A percentile compares a stretch with the other conserved stretches of the same genome.
Conservation (phyloP, 2,329 filamentous ascomycete species). For the Sarocladium brachiariae region DNA sequence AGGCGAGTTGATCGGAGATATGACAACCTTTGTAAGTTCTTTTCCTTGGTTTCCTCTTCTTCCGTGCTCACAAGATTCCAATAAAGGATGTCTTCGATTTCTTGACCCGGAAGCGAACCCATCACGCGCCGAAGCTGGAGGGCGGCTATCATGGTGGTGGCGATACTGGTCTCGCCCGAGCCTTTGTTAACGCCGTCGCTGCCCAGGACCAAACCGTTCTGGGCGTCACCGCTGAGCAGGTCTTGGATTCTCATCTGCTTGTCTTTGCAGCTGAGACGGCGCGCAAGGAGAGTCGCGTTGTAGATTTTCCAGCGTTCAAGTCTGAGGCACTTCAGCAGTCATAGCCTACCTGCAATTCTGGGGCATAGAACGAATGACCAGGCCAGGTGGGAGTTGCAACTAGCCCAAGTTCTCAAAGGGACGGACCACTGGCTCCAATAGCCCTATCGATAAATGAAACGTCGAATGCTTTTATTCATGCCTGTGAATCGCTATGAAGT, state of each 20-base stretch:
- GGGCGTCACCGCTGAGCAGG: constrained; percentile 12
- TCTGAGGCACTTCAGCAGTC: background rate
- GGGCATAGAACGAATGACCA: no score
- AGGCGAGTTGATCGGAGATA: constrained; percentile 14
- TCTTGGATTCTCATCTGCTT: constrained; percentile 13
- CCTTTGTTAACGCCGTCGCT: constrained; percentile 13
- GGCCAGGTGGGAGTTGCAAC: no score
- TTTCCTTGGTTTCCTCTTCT: no score
- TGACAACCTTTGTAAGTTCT: constrained; percentile 14
- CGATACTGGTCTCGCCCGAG: constrained; percentile 13
- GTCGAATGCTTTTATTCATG: no score
- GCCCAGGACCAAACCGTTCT: constrained; percentile 10
- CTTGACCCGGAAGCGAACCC: constrained; percentile 11
- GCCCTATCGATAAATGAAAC: no score
- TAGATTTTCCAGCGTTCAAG: constrained; percentile 14
- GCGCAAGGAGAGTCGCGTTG: constrained; percentile 12
- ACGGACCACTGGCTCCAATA: no score
- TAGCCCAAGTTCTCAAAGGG: no score
- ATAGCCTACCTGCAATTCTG: background rate
- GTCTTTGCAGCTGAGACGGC: constrained; percentile 14
- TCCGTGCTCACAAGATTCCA: no score
- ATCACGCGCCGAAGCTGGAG: constrained; percentile 12
- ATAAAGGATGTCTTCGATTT: constrained; percentile 14
- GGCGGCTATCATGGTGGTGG: constrained; percentile 14
- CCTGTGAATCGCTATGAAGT: no score